phyloP scores from a whole-genome alignment of 768 basidiomycete species.

The Boletus rubroflammeus region DNA sequence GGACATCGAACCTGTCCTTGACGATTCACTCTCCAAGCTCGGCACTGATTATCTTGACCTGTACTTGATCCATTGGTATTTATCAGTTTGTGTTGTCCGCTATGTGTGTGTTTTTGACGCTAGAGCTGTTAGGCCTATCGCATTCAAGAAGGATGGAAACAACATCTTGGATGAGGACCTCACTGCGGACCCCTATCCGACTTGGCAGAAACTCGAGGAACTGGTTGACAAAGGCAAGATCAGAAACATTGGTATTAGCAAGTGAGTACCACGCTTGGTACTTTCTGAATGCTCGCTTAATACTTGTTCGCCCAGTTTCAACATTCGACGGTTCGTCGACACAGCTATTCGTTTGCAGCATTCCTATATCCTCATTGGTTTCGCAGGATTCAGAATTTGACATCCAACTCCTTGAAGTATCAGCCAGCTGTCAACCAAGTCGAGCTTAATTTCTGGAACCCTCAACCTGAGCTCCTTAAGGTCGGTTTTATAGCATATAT shows the following conservation, averaged over 20 bases:
- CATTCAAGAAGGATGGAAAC: conserved; percentile 53
- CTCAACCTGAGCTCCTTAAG: conserved; percentile 72
- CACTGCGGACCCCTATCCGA: conserved; percentile 68
- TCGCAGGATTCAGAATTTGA: conserved; percentile 55
- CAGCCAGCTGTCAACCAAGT: conserved; percentile 74
- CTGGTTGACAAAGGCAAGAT: conserved; percentile 74
- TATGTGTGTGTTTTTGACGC: not conserved
- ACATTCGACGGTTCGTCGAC: conserved; percentile 42
- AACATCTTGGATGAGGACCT: conserved; percentile 50
- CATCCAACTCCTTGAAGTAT: conserved; percentile 56
- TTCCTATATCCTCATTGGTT: not conserved
- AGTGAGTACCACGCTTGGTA: conserved; percentile 39
- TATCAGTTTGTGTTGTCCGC: not conserved
- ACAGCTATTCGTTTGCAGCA: not conserved
- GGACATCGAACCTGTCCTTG: conserved; percentile 63
- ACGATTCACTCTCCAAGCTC: conserved; percentile 60
- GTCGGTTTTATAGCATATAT: conserved; percentile 29
- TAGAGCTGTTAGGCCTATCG: conserved; percentile 51
- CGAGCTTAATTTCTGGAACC: conserved; percentile 74
- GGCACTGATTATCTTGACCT: conserved; percentile 73
- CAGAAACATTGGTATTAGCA: conserved; percentile 81
- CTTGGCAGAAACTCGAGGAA: conserved; percentile 79
- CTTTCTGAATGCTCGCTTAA: not conserved
- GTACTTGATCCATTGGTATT: conserved; percentile 77
- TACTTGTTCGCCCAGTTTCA: conserved; percentile 44